Evolutionary conservation across 1,284 basidiomycete species (phyloP).

Genomic region (Chalciporus piperatoides): DNA sequence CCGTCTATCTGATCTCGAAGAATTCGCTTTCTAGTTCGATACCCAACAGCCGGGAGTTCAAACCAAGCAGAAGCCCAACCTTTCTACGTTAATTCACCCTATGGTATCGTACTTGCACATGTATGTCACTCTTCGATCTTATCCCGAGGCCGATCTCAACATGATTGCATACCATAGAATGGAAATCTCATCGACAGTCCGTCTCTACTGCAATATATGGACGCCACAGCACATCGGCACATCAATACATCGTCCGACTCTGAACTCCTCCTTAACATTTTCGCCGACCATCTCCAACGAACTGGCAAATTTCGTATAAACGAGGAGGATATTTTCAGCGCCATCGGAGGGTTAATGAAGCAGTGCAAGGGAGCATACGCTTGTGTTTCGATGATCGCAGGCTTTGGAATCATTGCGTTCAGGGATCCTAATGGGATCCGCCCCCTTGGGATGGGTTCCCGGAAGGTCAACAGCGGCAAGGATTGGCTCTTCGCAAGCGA

Average conservation of each 20-base stretch:
- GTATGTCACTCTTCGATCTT: conserved; percentile 43
- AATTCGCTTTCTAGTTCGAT: conserved; percentile 63
- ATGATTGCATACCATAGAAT: conserved; percentile 58
- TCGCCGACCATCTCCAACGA: conserved; percentile 96
- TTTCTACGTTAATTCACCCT: conserved; percentile 99
- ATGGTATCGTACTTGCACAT: conserved; percentile 98
- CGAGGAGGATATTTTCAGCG: conserved; percentile 98
- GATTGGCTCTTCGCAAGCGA: conserved; percentile 96
- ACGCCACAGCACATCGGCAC: conserved; percentile 95
- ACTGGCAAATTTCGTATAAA: conserved; percentile 99
- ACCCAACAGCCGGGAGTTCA: conserved; percentile 97
- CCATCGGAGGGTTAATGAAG: conserved; percentile 86
- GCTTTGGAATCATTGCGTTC: conserved; percentile 98
- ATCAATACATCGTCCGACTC: conserved; percentile 99
- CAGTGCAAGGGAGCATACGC: conserved; percentile 93
- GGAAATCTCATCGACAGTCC: conserved; percentile 97
- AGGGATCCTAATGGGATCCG: conserved; percentile 99
- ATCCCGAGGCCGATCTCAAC: conserved; percentile 1
- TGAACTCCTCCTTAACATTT: conserved; percentile 94
- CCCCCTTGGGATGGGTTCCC: conserved; percentile 80
- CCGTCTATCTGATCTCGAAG: conserved; percentile 9
- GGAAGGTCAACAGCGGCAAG: conserved; percentile 52
- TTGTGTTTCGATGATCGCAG: conserved; percentile 97
- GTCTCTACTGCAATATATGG: conserved; percentile 86
- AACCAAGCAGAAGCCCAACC: conserved; percentile 99